Base-by-base conservation (phyloP, 768 basidiomycete species). In the Podaxis mareebaensis region DNA sequence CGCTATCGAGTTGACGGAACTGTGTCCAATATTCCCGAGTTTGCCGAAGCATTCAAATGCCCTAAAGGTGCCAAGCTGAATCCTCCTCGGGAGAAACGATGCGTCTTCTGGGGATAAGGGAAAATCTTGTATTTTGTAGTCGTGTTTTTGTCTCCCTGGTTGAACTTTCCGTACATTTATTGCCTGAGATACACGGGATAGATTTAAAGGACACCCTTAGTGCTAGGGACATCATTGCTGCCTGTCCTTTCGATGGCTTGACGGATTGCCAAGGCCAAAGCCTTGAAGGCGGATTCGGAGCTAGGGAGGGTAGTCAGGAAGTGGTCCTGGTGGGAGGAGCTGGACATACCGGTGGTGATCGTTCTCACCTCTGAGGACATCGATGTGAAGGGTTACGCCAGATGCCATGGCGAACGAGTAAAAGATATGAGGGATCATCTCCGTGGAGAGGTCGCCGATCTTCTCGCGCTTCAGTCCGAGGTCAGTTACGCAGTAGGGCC, bases 401-500 rank as follows among this genome's bases (percentile, higher is more conserved):
- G 96, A 92, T 0, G 94, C 93, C 66, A 95, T 95, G n/a, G 96
- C 93, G 72, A 99, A 99, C 3, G 95, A 97, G 78, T 97, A 91
- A 75, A 99, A 93, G 59, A 99, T 84, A 74, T 99, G 97, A 36
- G 96, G 93, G 60, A 99, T 89, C 96, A 99, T 98, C 79, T 99
- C 97, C 6, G 94, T 94, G 26, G 93, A 95, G 56, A 96, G 83
- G 67, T 96, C 93, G n/a, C 93, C 94, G 44, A 96, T 89, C 78
- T 95, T 96, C 75, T 96, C 94, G 62, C 93, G 83, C 74, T 86
- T 89, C 64, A 95, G 83, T 64, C 90, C 91, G 40, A 99, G 86
- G 65, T 98, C 90, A 24, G 93, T 91, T 58, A 96, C 89, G 75
- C 97, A 99, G 79, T 90, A 97, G 2, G 97, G 96, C 40, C 97